Percentiles rank a stretch among this genome's conserved stretches.
Conservation (phyloP, 768 basidiomycete genomes). For the Boletus tomentosulus region DNA sequence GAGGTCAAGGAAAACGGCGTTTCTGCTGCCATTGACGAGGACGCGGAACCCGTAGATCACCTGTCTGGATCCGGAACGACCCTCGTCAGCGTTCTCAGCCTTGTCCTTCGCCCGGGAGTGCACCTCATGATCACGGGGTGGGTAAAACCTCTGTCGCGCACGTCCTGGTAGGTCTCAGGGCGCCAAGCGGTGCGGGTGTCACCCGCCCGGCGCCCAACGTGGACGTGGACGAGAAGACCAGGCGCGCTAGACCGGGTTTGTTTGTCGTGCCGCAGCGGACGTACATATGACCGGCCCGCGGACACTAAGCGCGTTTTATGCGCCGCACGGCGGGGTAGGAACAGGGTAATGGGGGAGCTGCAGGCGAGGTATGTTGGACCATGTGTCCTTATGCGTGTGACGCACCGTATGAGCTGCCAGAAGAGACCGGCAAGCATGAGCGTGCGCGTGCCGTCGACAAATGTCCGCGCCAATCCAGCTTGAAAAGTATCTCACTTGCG, state of each 20-base stretch:
- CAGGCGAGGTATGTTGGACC: conserved; percentile 77
- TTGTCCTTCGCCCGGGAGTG: conserved; percentile 65
- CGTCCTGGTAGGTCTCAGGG: conserved; percentile 89
- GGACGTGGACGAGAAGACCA: conserved; percentile 25
- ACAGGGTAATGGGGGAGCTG: conserved; percentile 61
- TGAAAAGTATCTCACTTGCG: too few relatives aligned
- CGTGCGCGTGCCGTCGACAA: too few relatives aligned
- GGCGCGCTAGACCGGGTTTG: conserved; percentile 45
- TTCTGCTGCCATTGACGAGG: conserved; percentile 10
- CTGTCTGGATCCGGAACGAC: conserved; percentile 29
- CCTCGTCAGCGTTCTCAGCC: conserved; percentile 66
- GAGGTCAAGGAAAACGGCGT: conserved; percentile 3
- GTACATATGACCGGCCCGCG: conserved; percentile 95
- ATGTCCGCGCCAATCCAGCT: too few relatives aligned
- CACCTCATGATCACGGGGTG: conserved; percentile 91
- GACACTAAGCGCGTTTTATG: conserved; percentile 56
- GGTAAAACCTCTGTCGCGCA: conserved; percentile 89
- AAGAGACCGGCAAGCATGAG: too few relatives aligned
- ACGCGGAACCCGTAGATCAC: conserved; percentile 10
- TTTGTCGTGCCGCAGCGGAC: conserved; percentile 90
- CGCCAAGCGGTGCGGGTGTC: conserved; percentile 42
- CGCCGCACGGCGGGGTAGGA: conserved; percentile 48
- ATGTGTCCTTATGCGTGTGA: too few relatives aligned
- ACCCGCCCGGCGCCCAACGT: conserved; percentile 24
- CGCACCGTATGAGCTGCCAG: too few relatives aligned